A percentile compares a stretch with the other conserved stretches of the same genome.
These are phyloP conservation scores for Galeopsis tetrahit DNA, from an alignment of 257 asterid genomes.

Conservation along the genomic window DNA sequence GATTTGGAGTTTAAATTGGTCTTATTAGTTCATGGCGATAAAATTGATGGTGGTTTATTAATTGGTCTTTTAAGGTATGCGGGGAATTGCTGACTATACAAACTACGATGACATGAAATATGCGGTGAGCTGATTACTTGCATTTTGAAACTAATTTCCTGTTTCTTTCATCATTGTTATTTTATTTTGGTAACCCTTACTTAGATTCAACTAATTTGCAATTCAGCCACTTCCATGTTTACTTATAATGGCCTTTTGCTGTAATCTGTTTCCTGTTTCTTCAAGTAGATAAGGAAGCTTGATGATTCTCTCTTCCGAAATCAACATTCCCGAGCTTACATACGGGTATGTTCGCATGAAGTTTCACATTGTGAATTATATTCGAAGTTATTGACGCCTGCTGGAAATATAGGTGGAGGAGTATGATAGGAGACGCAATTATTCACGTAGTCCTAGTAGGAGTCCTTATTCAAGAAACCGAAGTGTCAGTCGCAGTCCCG, in stretches of 20 bases:
- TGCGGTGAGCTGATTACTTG: conserved; percentile 56
- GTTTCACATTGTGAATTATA: conserved; percentile 19
- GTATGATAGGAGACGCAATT: conserved; percentile 55
- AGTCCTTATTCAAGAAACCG: conserved; percentile 71
- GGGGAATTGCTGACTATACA: conserved; percentile 80
- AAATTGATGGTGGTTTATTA: background rate
- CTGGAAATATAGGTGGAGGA: conserved; percentile 63
- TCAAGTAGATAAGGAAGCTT: conserved; percentile 73
- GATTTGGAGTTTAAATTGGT: background rate
- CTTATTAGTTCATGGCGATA: background rate
- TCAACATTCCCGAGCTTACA: conserved; percentile 68
- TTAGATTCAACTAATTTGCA: conserved; percentile 1
- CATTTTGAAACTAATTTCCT: background rate
- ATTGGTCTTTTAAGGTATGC: conserved; percentile 64
- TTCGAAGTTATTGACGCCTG: conserved; percentile 14
- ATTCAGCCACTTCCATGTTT: background rate
- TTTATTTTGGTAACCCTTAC: background rate
- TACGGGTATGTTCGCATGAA: conserved; percentile 54
- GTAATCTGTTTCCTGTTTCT: conserved; percentile 13
- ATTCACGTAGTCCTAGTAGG: conserved; percentile 65
- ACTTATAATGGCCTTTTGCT: conserved; percentile 8
- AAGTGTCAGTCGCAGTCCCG: conserved; percentile 60
- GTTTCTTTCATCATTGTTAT: conserved; percentile 8
- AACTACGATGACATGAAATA: conserved; percentile 84
- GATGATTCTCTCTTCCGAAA: conserved; percentile 82